Percentiles rank a stretch among this genome's conserved stretches.
phyloP scores from a whole-genome alignment of 2,329 filamentous ascomycete genomes.

The Bertia moriformis region DNA sequence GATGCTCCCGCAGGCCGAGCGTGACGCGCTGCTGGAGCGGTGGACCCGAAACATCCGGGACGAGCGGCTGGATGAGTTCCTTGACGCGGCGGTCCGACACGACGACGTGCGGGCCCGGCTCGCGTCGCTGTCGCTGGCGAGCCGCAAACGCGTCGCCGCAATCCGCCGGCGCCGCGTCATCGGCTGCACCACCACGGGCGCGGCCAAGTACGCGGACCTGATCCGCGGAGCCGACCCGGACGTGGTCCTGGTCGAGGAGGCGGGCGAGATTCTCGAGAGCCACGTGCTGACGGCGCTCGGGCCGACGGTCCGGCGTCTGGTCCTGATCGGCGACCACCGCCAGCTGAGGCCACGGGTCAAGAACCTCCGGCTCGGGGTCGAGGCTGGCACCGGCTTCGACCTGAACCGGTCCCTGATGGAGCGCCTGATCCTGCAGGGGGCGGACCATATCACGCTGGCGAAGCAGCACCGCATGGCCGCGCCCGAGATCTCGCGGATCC shows the following conservation, averaged over 20 bases:
- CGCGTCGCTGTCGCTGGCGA: too few relatives aligned
- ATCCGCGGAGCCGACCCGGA: constrained; percentile 34
- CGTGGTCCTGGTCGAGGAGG: constrained; percentile 54
- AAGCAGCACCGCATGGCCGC: constrained; percentile 56
- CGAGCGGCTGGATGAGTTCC: too few relatives aligned
- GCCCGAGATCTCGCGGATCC: constrained; percentile 48
- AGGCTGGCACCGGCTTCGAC: constrained; percentile 33
- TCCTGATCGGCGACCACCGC: constrained; percentile 51
- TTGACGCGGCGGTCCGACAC: too few relatives aligned
- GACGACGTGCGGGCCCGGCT: too few relatives aligned
- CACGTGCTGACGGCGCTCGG: constrained; percentile 45
- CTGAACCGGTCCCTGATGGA: constrained; percentile 50
- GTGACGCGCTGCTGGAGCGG: too few relatives aligned
- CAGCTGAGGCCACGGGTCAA: constrained; percentile 45
- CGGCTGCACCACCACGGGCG: constrained; percentile 43
- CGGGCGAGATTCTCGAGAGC: constrained; percentile 52
- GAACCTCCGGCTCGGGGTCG: constrained; percentile 36
- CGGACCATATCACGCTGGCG: constrained; percentile 32
- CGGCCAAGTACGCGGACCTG: constrained; percentile 33
- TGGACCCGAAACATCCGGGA: too few relatives aligned
- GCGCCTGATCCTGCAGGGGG: constrained; percentile 24
- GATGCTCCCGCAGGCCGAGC: too few relatives aligned
- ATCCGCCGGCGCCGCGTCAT: too few relatives aligned
- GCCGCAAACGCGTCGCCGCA: too few relatives aligned
- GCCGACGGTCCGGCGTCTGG: constrained; percentile 42